Conservation (phyloP, 331 rosid species). For the Rhamnella rubrinervis region DNA sequence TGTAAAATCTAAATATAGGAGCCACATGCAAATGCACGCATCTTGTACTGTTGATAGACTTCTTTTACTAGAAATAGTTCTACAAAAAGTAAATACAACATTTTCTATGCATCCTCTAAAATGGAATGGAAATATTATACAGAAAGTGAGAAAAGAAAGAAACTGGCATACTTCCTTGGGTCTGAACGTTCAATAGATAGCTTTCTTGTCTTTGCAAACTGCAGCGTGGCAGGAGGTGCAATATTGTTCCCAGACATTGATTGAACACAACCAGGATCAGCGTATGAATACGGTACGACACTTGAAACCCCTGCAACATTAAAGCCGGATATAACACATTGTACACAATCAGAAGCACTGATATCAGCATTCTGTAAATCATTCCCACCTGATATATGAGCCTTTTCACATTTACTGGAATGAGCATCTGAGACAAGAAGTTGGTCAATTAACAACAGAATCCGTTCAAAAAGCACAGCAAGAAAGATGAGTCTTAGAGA, state of each 20-base stretch:
- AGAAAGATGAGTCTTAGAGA: constrained; percentile 16
- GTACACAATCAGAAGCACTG: constrained; percentile 23
- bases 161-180: constrained; percentile 50
- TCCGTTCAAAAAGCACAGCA: constrained; percentile 16
- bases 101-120: neutral
- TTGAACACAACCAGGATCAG: constrained; percentile 43
- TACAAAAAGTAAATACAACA: constrained; percentile 1
- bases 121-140: neutral
- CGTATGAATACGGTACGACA: constrained; percentile 33
- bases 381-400: constrained; percentile 34
- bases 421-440: constrained; percentile 46
- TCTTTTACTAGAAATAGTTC: neutral
- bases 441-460: constrained; percentile 25
- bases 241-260: constrained; percentile 40
- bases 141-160: constrained; percentile 10
- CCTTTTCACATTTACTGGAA: constrained; percentile 49
- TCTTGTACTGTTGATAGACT: neutral
- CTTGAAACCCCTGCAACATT: constrained; percentile 56
- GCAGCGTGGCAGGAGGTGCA: constrained; percentile 41
- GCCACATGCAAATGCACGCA: neutral
- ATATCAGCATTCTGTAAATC: constrained; percentile 21
- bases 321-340: constrained; percentile 30
- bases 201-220: constrained; percentile 50
- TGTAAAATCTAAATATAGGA: neutral
- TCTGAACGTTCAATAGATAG: constrained; percentile 49